Evolutionary conservation across 1,139 yeast genomes (phyloP).

Genomic region (Kurtzmaniella quercitrusa): DNA sequence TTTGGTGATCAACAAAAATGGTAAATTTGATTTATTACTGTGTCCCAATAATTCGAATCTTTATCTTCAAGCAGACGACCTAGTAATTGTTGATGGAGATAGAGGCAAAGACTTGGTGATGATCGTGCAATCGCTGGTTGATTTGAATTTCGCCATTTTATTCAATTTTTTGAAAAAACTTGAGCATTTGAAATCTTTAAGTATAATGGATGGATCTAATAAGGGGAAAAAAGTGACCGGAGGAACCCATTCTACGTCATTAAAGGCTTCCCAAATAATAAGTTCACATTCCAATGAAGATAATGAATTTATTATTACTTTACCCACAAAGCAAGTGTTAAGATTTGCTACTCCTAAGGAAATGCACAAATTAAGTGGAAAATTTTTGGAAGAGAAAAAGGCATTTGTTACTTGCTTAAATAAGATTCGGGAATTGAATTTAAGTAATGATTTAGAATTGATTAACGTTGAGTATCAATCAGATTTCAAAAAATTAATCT

Average conservation of each 20-base stretch:
- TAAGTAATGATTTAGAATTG: slow-evolving; percentile 39
- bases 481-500: slow-evolving; percentile 89
- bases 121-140: slow-evolving; percentile 43
- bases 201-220: slow-evolving; percentile 28
- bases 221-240: slow-evolving; percentile 21
- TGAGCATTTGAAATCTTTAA: slow-evolving; percentile 74
- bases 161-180: slow-evolving; percentile 76
- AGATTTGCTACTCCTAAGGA: slow-evolving; percentile 49
- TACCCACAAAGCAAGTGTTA: slow-evolving; percentile 48
- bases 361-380: slow-evolving; percentile 39
- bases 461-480: slow-evolving; percentile 90
- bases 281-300: slow-evolving; percentile 40
- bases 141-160: slow-evolving; percentile 57
- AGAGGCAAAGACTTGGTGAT: slow-evolving; percentile 49
- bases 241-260: slow-evolving; percentile 35
- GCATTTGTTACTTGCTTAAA: slow-evolving; percentile 43
- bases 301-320: slow-evolving; percentile 43
- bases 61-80: slow-evolving; percentile 42
- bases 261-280: slow-evolving; percentile 37
- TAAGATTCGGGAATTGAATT: slow-evolving; percentile 41
- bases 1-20: slow-evolving; percentile 53
- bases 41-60: slow-evolving; percentile 48
- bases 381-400: slow-evolving; percentile 44
- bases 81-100: slow-evolving; percentile 49
- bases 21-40: slow-evolving; percentile 48